Conservation (phyloP, 768 basidiomycete genomes). For the Pisolithus orientalis region DNA sequence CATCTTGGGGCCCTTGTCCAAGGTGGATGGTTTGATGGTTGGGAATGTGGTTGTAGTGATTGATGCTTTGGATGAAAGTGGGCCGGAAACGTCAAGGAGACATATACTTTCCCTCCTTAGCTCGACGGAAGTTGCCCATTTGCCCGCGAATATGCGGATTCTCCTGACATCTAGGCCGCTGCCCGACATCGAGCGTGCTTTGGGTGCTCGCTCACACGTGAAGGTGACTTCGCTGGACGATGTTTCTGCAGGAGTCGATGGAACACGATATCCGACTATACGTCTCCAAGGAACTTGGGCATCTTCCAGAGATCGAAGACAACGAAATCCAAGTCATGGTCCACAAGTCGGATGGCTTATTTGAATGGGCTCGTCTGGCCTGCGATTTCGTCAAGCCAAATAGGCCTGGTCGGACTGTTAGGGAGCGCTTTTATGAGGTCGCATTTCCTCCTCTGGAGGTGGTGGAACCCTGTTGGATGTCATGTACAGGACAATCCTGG, state of each 20-base stretch:
- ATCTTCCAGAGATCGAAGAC: not conserved
- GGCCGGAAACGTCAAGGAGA: not conserved
- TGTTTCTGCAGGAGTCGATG: not conserved
- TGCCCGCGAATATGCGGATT: not conserved
- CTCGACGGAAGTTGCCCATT: not conserved
- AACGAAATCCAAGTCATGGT: slow-evolving; percentile 6
- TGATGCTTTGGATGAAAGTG: not conserved
- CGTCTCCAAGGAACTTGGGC: not conserved
- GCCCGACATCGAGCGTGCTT: not conserved
- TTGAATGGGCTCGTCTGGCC: slow-evolving; percentile 1
- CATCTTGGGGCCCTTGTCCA: not conserved
- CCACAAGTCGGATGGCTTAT: not conserved
- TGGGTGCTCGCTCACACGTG: not conserved
- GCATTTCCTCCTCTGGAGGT: not conserved
- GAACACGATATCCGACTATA: not conserved
- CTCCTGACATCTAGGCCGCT: not conserved
- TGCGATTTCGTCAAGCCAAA: not conserved
- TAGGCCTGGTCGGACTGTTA: not conserved
- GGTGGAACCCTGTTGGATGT: not conserved
- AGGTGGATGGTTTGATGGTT: not conserved
- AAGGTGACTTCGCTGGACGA: not conserved
- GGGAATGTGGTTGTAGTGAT: not conserved
- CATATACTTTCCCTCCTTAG: not conserved
- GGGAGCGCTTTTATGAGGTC: not conserved
- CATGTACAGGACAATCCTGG: not conserved